Evolutionary conservation across 805 yeast genomes (phyloP), one percentile per base, ranked within the genome.

Genomic region (Hanseniaspora guilliermondii): DNA sequence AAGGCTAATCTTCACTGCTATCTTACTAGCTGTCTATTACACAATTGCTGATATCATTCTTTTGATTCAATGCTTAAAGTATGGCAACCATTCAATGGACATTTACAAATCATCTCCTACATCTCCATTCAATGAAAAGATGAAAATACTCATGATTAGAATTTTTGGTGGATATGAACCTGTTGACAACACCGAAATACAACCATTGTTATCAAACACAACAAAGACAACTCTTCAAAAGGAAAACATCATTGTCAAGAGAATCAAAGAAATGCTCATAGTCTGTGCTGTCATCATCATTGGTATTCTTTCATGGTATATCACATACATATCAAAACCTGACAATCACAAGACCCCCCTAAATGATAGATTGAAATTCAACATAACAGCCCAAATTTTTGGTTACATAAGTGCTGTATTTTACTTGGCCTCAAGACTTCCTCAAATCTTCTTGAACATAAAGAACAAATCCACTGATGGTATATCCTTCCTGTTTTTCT

Each of bases 391-490:
- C 1, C 98, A 91, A 68, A 66, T 79, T 41, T 87, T 88, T 67
- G 98, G 98, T 37, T 80, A 81, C 73, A 62, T 78, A 50, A 83
- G 89, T 70, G 93, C 94, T 7, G 65, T 72, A 1, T 71, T 85
- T 40, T 85, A 85, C 62, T 69, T 91, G 57, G 95, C 96, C 2
- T 89, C 97, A 17, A 75, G 98, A 61, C 69, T 93, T 30, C 98
- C 98, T 1, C 98, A 93, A 70, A 87, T 93, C 53, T 66, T 87
- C 56, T 74, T 91, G 57, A 93, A 93, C 69, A 87, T 76, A 64
- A 75, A 82, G 65, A 77, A 97, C 64, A 89, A 88, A 69, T 84
- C 95, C 1, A 88, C 96, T 65, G 97, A 93, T 58, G 97, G 97
- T 24, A 85, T 91, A 48, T 87, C 96, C 11, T 87, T 93, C 64